Conservation (phyloP, 208 protist species). For the Leptomonas pyrrhocoris region DNA sequence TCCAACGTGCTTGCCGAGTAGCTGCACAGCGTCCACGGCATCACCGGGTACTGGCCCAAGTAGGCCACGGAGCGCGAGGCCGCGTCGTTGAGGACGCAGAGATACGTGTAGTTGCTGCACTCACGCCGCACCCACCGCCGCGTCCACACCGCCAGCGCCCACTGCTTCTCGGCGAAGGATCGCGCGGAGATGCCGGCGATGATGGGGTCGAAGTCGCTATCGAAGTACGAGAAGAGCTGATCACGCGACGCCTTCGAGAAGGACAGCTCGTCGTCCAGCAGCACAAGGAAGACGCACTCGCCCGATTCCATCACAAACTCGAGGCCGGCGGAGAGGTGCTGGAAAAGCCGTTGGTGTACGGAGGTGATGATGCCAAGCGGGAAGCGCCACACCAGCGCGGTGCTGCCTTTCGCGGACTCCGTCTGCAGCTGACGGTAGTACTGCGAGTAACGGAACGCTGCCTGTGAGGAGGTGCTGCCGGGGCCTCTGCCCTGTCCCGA, state of each 20-base stretch:
- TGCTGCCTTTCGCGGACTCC: conserved; percentile 41
- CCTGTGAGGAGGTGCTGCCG: conserved; percentile 42
- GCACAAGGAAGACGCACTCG: conserved; percentile 57
- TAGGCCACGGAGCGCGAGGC: conserved; percentile 91
- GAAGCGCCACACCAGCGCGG: conserved; percentile 63
- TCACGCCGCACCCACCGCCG: conserved; percentile 79
- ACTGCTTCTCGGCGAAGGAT: conserved; percentile 44
- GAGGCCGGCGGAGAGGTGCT: conserved; percentile 61
- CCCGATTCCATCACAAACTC: conserved; percentile 74
- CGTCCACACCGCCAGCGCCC: conserved; percentile 36
- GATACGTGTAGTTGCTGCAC: conserved; percentile 92
- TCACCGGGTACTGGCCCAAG: conserved; percentile 94
- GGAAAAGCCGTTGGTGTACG: conserved; percentile 70
- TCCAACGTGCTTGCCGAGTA: conserved; percentile 77
- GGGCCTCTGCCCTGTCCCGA: conserved; percentile 24
- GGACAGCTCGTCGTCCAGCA: conserved; percentile 67
- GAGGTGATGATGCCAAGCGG: conserved; percentile 44
- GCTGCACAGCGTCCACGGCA: conserved; percentile 93
- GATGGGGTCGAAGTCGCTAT: conserved; percentile 33
- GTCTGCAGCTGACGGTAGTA: conserved; percentile 76
- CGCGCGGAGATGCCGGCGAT: conserved; percentile 40
- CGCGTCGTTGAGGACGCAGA: conserved; percentile 89
- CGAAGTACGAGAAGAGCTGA: conserved; percentile 33
- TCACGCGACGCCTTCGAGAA: conserved; percentile 57
- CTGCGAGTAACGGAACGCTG: conserved; percentile 70